phyloP scores from a whole-genome alignment of 352 stramenopile genomes.

The Phytophthora crassamura region DNA sequence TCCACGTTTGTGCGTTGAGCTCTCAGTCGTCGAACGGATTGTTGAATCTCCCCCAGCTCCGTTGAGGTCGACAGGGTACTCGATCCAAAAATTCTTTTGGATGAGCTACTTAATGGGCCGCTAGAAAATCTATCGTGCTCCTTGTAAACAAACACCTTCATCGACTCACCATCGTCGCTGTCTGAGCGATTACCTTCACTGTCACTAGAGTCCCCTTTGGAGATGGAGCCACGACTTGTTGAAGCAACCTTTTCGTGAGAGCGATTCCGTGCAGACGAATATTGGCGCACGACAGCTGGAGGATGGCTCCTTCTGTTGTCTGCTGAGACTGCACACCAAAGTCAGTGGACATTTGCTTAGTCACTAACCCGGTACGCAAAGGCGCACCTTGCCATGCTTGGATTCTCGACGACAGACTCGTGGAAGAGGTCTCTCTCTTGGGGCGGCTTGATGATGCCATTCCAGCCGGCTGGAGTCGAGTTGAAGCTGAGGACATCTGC shows the following conservation, averaged over 20 bases:
- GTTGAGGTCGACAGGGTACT: slow-evolving; percentile 22
- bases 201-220: background rate
- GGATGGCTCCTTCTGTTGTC: slow-evolving; percentile 1
- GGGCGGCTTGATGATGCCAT: no score
- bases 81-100: slow-evolving; percentile 8
- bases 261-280: background rate
- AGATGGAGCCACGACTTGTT: no score
- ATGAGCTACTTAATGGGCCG: background rate
- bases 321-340: background rate
- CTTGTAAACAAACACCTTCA: no score
- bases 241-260: no score
- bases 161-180: background rate
- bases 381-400: slow-evolving; percentile 13
- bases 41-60: slow-evolving; percentile 55
- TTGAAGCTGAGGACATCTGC: background rate
- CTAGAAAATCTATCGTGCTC: no score
- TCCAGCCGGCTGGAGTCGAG: background rate
- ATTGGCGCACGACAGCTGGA: background rate
- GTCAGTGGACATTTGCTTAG: background rate
- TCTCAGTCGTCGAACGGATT: slow-evolving; percentile 58
- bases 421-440: slow-evolving; percentile 2
- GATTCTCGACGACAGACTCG: slow-evolving; percentile 8
- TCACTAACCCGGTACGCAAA: background rate
- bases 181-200: background rate
- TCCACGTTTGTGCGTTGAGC: slow-evolving; percentile 64